Evolutionary conservation across 257 asterid genomes (phyloP), one percentile per base, ranked within the genome.

Genomic region (Solanum acaule): DNA sequence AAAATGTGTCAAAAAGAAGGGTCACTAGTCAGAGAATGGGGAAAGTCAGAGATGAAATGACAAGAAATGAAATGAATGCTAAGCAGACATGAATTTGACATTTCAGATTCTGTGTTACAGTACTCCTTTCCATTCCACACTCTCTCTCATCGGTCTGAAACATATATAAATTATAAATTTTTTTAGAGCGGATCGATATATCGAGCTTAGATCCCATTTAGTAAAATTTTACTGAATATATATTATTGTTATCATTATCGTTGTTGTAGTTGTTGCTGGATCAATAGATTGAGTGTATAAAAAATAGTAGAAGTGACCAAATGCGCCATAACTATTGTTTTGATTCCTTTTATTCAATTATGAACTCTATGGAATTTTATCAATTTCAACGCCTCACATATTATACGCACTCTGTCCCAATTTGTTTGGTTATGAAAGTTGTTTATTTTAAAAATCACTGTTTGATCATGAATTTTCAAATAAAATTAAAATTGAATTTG

Each of bases 11-110:
- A 13, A 71, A 67, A 82, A 49, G 70, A 82, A 85, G 88, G 67
- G 40, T 85, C 77, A 85, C 25, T 72, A 5, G 84, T 89, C 88
- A 86, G 89, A 77, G 76, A 44, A 81, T 44, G 40, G 85, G 85
- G 5, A 13, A 52, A 11, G 90, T 89, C 90, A 78, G 90, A 65
- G 16, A 20, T 89, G 87, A 89, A 89, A 83, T 89, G 90, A 89
- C 90, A 89, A 44, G 86, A 78, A 89, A 86, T 65, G 29, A 65
- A 87, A 78, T 37, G 67, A 85, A 85, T 67, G 88, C 76, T 56
- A 40, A 87, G 76, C 87, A 79, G 87, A 79, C 83, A 87, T 81
- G 89, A 87, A 52, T 71, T 83, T 88, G 90, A 83, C 90, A 83
- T 71, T 84, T 83, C 85, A 83, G 87, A 88, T 71, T 88, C 90